These are phyloP conservation scores for Penicillium sp. DNA, from an alignment of 2,329 filamentous ascomycete species.

Conservation along the genomic window DNA sequence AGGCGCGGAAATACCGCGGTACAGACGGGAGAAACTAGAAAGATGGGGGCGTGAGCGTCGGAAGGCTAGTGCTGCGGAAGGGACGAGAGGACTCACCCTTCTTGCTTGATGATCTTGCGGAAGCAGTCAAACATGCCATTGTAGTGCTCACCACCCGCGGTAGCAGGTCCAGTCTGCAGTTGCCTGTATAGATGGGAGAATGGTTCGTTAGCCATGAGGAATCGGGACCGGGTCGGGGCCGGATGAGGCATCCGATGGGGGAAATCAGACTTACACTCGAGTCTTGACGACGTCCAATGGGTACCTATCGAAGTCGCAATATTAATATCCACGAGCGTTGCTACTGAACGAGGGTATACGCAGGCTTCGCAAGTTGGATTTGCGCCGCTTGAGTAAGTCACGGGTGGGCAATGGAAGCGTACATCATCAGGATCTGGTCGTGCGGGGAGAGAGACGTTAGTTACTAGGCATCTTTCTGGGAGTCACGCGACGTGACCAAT, in stretches of 20 bases:
- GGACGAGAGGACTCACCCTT: slow-evolving; percentile 69
- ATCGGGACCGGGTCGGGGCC: not conserved
- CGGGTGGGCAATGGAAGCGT: slow-evolving; percentile 18
- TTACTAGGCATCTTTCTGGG: slow-evolving; percentile 10
- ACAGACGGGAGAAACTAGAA: slow-evolving; percentile 79
- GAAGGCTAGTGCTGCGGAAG: not conserved
- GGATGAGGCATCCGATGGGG: slow-evolving; percentile 22
- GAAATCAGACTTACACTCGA: slow-evolving; percentile 71
- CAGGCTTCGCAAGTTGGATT: not conserved
- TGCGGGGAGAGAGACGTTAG: slow-evolving; percentile 33
- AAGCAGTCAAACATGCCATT: slow-evolving; percentile 99
- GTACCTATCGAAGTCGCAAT: slow-evolving; percentile 69
- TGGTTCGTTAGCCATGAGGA: slow-evolving; percentile 18
- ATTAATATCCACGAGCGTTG: slow-evolving; percentile 17
- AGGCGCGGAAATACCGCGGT: slow-evolving; percentile 92
- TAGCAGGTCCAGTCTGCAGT: slow-evolving; percentile 76
- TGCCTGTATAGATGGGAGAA: slow-evolving; percentile 62
- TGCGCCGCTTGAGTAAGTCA: not conserved
- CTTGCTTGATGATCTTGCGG: slow-evolving; percentile 92
- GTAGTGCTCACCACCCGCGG: slow-evolving; percentile 78
- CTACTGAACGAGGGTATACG: not conserved
- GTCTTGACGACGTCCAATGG: slow-evolving; percentile 98
- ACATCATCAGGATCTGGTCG: slow-evolving; percentile 40
- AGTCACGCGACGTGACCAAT: not conserved
- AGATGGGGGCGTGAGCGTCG: slow-evolving; percentile 11